Evolutionary conservation across 1,284 basidiomycete species (phyloP), one percentile per base, ranked within the genome.

Genomic region (Sutorius eximius): DNA sequence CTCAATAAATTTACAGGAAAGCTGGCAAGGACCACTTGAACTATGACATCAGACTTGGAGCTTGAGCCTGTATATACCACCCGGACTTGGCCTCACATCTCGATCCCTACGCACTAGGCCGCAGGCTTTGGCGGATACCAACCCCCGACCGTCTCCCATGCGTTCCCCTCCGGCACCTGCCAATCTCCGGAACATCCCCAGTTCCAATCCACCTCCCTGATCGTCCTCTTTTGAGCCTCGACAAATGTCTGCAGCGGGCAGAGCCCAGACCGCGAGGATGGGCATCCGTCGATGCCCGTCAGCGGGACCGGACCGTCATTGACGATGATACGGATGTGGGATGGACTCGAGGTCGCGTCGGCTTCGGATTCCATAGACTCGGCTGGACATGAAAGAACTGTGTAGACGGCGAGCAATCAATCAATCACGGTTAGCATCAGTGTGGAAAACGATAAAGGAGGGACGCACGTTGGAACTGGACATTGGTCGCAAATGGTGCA

Each of bases 221-320:
- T 82, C 42, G 84, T 83, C 73, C 84, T 78, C 71, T 83, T 78
- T 75, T 91, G 82, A 1, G 83, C 86, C 1, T 71, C 75, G 33
- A 95, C 81, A 68, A 97, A 95, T 4, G 81, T 82, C 42, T 82
- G 75, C 7, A 95, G 75, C 0, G 88, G 77, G 62, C 94, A 98
- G 69, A 95, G 81, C 12, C 94, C 93, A 56, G 95, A 84, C 43
- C 80, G 75, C 9, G 69, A 71, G 61, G 82, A 70, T 0, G 87
- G 82, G 61, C 92, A 95, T 2, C 88, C 89, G 22, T 77, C 75
- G 64, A 92, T 80, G 34, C 86, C 82, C 2, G 86, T 87, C 38
- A 96, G 78, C 1, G 95, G 93, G 1, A 85, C 79, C 2, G 95
- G 89, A 4, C 90, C 94, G 67, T 97, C 95, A 73, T 96, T 96